Percentiles rank a stretch among this genome's conserved stretches.
phyloP scores from a whole-genome alignment of 164 flowering plant genomes.

The Akebia trifoliata region DNA sequence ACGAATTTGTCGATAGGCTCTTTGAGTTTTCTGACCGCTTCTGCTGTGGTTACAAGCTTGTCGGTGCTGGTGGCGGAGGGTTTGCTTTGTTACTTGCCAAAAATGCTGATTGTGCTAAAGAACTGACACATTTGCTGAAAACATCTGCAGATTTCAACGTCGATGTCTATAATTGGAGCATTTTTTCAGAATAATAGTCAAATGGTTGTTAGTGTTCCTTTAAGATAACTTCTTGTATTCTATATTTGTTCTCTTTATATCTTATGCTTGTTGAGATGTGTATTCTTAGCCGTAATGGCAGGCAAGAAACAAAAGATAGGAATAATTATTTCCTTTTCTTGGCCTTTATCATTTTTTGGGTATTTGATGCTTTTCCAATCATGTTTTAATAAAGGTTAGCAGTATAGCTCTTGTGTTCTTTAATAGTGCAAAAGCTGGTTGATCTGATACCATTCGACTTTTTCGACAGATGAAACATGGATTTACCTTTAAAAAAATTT shows the following conservation, averaged over 20 bases:
- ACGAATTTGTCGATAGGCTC: slow-evolving; percentile 72
- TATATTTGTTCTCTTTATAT: neutral
- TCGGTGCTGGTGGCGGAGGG: slow-evolving; percentile 99
- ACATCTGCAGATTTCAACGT: slow-evolving; percentile 48
- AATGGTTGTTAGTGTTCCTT: neutral
- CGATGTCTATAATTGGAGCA: slow-evolving; percentile 62
- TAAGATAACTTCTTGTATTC: slow-evolving; percentile 7
- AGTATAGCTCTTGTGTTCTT: neutral
- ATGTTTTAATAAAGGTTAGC: neutral
- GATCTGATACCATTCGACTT: too few relatives aligned
- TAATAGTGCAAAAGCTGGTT: too few relatives aligned
- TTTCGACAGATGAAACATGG: too few relatives aligned
- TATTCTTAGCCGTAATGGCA: neutral
- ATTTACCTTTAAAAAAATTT: too few relatives aligned
- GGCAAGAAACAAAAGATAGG: neutral
- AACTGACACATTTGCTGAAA: slow-evolving; percentile 43
- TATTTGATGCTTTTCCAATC: too few relatives aligned
- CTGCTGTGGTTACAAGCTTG: slow-evolving; percentile 95
- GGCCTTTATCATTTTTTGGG: neutral
- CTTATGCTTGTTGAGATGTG: neutral
- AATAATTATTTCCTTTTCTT: neutral
- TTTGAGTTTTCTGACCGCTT: slow-evolving; percentile 62
- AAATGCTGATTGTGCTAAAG: slow-evolving; percentile 41
- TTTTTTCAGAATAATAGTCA: slow-evolving; percentile 18
- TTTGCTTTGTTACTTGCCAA: slow-evolving; percentile 80